Evolutionary conservation across 2,329 filamentous ascomycete genomes (phyloP).

Genomic region (Phyllachora maydis): DNA sequence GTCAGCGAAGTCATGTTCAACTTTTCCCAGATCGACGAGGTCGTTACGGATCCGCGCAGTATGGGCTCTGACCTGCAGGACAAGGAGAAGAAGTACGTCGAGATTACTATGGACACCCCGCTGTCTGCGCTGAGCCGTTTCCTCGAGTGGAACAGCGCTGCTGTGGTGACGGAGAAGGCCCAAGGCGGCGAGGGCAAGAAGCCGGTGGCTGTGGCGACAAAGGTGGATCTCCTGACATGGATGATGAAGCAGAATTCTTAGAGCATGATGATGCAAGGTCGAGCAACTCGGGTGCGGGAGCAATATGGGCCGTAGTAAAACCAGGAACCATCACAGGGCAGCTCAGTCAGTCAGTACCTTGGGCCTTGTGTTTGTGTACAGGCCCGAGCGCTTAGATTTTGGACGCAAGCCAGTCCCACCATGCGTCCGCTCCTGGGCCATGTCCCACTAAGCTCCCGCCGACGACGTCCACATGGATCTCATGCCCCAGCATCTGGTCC

Average conservation of each 20-base stretch:
- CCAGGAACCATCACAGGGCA: neutral
- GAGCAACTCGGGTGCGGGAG: constrained; percentile 1
- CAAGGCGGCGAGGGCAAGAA: constrained; percentile 37
- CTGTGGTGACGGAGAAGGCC: constrained; percentile 68
- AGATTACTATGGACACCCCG: constrained; percentile 83
- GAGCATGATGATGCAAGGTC: too few relatives aligned
- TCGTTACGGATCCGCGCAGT: constrained; percentile 70
- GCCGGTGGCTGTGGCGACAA: constrained; percentile 81
- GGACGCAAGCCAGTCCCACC: constrained; percentile 81
- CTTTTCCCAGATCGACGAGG: constrained; percentile 70
- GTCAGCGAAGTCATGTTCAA: constrained; percentile 93
- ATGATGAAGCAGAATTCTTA: constrained; percentile 47
- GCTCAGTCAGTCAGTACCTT: constrained; percentile 1
- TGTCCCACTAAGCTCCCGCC: constrained; percentile 52
- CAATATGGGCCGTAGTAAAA: neutral
- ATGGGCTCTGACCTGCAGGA: constrained; percentile 21
- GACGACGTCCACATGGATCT: constrained; percentile 55
- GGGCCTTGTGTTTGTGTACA: constrained; percentile 1
- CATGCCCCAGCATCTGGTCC: constrained; percentile 62
- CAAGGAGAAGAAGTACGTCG: constrained; percentile 57
- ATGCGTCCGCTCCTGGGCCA: constrained; percentile 53
- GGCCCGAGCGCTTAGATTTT: constrained; percentile 33
- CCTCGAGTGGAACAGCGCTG: constrained; percentile 95
- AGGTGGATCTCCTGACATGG: constrained; percentile 88
- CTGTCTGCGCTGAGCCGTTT: constrained; percentile 73